Base-by-base conservation (phyloP, 1,139 yeast genomes). In the Taphrina deformans region DNA sequence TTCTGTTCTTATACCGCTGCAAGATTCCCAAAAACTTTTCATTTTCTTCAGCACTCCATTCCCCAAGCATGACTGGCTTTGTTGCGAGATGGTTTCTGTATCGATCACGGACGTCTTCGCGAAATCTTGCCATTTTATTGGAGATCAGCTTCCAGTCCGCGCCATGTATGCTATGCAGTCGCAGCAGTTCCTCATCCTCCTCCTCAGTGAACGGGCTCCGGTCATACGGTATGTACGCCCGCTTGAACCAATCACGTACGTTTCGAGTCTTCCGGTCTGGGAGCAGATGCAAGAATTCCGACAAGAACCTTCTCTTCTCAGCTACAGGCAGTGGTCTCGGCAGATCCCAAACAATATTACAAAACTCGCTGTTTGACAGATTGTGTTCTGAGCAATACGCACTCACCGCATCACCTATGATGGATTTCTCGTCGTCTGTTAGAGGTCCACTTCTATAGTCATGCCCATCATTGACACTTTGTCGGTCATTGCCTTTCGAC, bases 131-230 rank as follows among this genome's bases (percentile, higher is more conserved):
- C 56, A 59, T 38, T 16, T 14, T 27, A 7, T 6, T 21, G 1
- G 50, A 45, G n/a, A 59, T 59, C 14, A n/a, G 48, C 41, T 27
- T 50, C 63, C 63, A 59, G 41, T 59, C 56, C n/a, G 46, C 33
- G 5, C 63, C 63, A 12, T 46, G 27, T 29, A 46, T 38, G 24
- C 31, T 31, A 7, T 40, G 38, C 29, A 59, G 27, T 7, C 27
- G 45, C 26, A 59, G 21, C 7, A 59, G 40, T 40, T 24, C 29
- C 5, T 24, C 41, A 38, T 59, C 63, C 4, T 59, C 56, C 14
- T 35, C 63, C 5, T 41, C 41, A 1, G 63, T 59, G 29, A 59
- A 59, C 5, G 55, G 35, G 3, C 29, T n/a, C 10, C 63, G 40
- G 7, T 38, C 56, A 16, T 50, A 38, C 10, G 55, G 46, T 16